Base-by-base conservation (phyloP, 192 early-diverging fungal species). In the Kickxella alabastrina region DNA sequence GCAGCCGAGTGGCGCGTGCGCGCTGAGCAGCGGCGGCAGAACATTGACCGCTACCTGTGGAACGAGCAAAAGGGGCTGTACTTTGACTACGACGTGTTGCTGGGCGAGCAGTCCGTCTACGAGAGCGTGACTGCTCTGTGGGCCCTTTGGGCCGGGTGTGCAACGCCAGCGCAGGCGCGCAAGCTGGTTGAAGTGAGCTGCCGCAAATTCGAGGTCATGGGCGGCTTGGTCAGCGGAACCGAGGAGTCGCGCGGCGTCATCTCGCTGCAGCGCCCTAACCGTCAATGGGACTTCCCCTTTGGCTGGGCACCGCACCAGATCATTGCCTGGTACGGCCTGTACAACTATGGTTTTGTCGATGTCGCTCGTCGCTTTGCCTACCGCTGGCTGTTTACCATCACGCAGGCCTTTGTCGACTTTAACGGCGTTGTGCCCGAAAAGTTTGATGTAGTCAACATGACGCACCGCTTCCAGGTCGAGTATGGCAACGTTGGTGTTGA, bases 241-340 rank as follows among this genome's bases (percentile, higher is more conserved):
- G 91, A 93, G 62, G 79, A 81, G 53, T 95, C 92, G 23, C 83
- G 96, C 21, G 96, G 96, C 8, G 21, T 52, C 7, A 87, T 92
- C 36, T 74, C 84, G 8, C 63, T 95, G 13, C 82, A 89, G 35
- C 76, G 96, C 17, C 94, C 94, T 27, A 91, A 92, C 59, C 82
- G 94, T 19, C 96, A 99, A 59, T 97, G 94, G 94, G 95, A 95
- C 65, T 92, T 82, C 41, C 88, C 86, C 3, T 89, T 86, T 52
- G 90, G 96, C 6, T 97, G 96, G 96, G 93, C 94, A n/a, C 96
- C 96, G 36, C 96, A 99, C 73, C 96, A 99, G 70, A 99, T 99
- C 17, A 81, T 99, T 62, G 89, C 91, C 8, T 99, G 96, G 96
- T 78, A 83, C 49, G 93, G 89, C 4, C 80, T 97, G 41, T 81